Evolutionary conservation across 2,329 filamentous ascomycete species (phyloP).

Genomic region (Aspergillus novofumigatus): DNA sequence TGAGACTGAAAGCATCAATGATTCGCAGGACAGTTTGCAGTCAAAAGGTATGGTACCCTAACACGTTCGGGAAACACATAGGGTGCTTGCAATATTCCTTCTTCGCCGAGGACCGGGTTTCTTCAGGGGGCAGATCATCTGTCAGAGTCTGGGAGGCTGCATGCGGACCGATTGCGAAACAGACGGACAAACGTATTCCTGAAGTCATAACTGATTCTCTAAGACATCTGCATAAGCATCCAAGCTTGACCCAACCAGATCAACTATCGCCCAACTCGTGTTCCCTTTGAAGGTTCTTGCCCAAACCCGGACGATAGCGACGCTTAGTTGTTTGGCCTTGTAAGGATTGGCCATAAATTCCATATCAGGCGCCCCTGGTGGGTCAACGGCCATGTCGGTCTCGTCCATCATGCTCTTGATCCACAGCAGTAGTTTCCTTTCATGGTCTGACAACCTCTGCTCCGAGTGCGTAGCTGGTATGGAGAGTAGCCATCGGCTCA

Average conservation of each 20-base stretch:
- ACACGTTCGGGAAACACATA: neutral
- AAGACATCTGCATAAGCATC: constrained; percentile 46
- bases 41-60: neutral
- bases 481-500: constrained; percentile 44
- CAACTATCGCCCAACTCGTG: constrained; percentile 47
- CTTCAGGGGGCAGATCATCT: neutral
- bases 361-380: constrained; percentile 35
- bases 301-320: constrained; percentile 47
- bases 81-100: neutral
- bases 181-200: neutral
- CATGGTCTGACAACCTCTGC: constrained; percentile 44
- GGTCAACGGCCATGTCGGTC: constrained; percentile 44
- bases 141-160: neutral
- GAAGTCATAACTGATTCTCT: constrained; percentile 26
- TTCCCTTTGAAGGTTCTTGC: constrained; percentile 46
- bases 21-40: neutral
- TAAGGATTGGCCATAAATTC: constrained; percentile 41
- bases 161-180: neutral
- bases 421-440: constrained; percentile 45
- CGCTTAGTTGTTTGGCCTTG: constrained; percentile 44
- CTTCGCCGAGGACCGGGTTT: neutral
- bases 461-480: constrained; percentile 42
- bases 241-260: constrained; percentile 44
- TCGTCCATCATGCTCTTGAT: constrained; percentile 49
- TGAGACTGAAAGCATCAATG: constrained; percentile 1